Evolutionary conservation across 495 filamentous ascomycete species (phyloP).

Genomic region (Penicillium arizonense): DNA sequence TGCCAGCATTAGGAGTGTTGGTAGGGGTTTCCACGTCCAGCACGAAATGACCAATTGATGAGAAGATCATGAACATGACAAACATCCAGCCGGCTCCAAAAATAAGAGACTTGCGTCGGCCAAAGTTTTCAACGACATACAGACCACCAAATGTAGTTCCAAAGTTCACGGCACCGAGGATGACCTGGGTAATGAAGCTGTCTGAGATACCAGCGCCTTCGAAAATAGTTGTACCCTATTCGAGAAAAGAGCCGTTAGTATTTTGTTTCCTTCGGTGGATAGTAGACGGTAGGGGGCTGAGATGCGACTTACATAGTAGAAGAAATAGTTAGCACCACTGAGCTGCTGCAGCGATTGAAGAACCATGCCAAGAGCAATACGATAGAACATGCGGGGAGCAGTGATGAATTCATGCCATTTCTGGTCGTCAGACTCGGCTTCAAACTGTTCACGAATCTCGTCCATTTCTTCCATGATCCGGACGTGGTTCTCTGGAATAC

Average conservation of each 20-base stretch:
- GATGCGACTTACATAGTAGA: conserved; percentile 64
- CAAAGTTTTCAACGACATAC: conserved; percentile 68
- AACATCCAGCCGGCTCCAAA: conserved; percentile 67
- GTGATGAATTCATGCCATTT: conserved; percentile 69
- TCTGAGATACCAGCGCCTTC: conserved; percentile 65
- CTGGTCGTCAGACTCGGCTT: conserved; percentile 53
- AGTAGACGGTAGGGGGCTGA: not conserved
- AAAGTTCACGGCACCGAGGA: conserved; percentile 73
- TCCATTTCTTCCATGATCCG: conserved; percentile 66
- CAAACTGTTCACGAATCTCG: conserved; percentile 60
- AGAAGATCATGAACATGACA: conserved; percentile 68
- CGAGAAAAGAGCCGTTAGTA: conserved; percentile 45
- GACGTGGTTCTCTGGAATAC: conserved; percentile 62
- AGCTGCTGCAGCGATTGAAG: conserved; percentile 71
- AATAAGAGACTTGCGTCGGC: conserved; percentile 67
- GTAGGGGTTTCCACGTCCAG: conserved; percentile 54
- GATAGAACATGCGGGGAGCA: conserved; percentile 70
- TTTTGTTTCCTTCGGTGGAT: not conserved
- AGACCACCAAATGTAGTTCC: conserved; percentile 68
- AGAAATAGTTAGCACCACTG: conserved; percentile 71
- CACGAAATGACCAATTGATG: conserved; percentile 63
- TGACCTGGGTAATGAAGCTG: conserved; percentile 70
- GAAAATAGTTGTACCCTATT: conserved; percentile 75
- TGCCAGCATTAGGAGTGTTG: conserved; percentile 60
- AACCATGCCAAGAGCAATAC: conserved; percentile 63